A percentile compares a stretch with the other conserved stretches of the same genome.
These are phyloP conservation scores for Astragalus glycyphyllos DNA, from an alignment of 306 rosid species.

Conservation along the genomic window DNA sequence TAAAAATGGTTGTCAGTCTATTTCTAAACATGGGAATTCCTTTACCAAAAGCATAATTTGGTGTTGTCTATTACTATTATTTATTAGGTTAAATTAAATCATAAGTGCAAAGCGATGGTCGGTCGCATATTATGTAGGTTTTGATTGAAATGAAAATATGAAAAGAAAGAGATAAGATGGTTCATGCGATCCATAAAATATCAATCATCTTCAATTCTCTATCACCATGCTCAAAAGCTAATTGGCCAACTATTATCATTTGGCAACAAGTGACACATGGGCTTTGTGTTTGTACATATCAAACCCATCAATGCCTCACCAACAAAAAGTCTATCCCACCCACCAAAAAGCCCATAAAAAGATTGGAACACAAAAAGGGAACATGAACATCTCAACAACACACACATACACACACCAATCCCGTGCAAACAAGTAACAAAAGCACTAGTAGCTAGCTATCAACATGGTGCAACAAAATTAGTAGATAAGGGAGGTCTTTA, in stretches of 20 bases:
- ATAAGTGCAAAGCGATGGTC: too few species aligned
- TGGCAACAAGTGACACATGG: conserved; percentile 43
- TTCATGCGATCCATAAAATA: conserved; percentile 28
- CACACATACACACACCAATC: conserved; percentile 35
- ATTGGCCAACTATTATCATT: conserved; percentile 39
- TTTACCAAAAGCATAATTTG: not conserved
- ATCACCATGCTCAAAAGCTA: conserved; percentile 30
- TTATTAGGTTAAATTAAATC: too few species aligned
- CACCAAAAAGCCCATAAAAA: conserved; percentile 42
- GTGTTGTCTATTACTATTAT: not conserved
- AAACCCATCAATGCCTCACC: conserved; percentile 31
- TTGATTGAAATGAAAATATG: not conserved
- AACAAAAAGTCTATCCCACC: conserved; percentile 36
- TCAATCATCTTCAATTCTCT: conserved; percentile 43
- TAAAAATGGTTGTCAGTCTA: not conserved
- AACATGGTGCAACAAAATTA: too few species aligned
- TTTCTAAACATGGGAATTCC: not conserved
- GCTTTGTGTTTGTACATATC: conserved; percentile 45
- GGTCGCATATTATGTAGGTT: not conserved
- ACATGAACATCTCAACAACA: conserved; percentile 2
- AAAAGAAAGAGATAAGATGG: conserved; percentile 36
- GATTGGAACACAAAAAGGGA: conserved; percentile 7
- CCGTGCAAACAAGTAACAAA: conserved; percentile 43
- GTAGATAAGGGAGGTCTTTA: too few species aligned
- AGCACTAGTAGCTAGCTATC: not conserved